phyloP scores from a whole-genome alignment of 116 monocot species.

The Cymodocea nodosa region DNA sequence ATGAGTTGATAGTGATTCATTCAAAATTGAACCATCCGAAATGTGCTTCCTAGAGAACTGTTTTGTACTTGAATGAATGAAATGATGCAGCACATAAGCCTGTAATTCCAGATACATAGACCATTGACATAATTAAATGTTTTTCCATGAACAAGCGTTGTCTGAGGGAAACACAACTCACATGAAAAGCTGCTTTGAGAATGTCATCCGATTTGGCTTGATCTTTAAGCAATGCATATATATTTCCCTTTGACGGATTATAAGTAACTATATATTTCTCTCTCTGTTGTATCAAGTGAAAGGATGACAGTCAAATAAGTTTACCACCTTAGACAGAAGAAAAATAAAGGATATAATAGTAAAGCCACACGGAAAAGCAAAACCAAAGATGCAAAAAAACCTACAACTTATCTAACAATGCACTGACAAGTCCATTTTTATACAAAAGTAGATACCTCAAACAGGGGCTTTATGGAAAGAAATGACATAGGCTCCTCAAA shows the following conservation, averaged over 20 bases:
- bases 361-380: background rate
- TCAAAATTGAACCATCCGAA: slow-evolving; percentile 11
- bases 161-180: slow-evolving; percentile 19
- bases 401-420: background rate
- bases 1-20: slow-evolving; percentile 20
- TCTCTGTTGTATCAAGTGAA: slow-evolving; percentile 28
- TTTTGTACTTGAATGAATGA: slow-evolving; percentile 40
- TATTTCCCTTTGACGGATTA: slow-evolving; percentile 73
- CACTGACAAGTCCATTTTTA: background rate
- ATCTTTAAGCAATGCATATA: slow-evolving; percentile 83
- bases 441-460: slow-evolving; percentile 51
- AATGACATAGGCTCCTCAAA: slow-evolving; percentile 87
- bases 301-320: background rate
- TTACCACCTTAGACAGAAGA: no score
- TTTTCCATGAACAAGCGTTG: background rate
- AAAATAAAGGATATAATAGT: no score
- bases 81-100: slow-evolving; percentile 84
- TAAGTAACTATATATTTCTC: slow-evolving; percentile 89
- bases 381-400: background rate
- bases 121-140: background rate
- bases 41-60: slow-evolving; percentile 13
- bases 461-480: slow-evolving; percentile 57
- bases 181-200: slow-evolving; percentile 96
- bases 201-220: slow-evolving; percentile 95
- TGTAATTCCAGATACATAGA: slow-evolving; percentile 14